phyloP scores from a whole-genome alignment of 129 eudicot genomes.

The Scalesia atractyloides region DNA sequence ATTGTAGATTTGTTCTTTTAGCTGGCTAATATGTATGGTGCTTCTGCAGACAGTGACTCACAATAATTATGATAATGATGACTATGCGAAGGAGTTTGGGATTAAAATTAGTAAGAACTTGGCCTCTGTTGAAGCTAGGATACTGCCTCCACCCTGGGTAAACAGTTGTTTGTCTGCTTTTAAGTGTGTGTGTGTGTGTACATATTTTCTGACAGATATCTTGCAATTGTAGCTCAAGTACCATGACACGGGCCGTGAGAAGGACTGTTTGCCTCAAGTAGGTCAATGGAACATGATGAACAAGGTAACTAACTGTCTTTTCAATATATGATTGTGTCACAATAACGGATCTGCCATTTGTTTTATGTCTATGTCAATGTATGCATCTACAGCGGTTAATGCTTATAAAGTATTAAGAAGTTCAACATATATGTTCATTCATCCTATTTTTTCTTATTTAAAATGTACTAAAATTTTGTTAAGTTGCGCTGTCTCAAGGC shows the following conservation, averaged over 20 bases:
- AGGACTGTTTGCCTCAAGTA: slow-evolving; percentile 92
- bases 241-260: slow-evolving; percentile 92
- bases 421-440: background rate
- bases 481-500: background rate
- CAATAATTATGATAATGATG: slow-evolving; percentile 68
- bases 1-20: background rate
- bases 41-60: slow-evolving; percentile 68
- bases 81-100: slow-evolving; percentile 89
- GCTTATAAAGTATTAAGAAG: background rate
- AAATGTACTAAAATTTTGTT: background rate
- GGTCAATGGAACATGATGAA: slow-evolving; percentile 99
- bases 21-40: slow-evolving; percentile 5
- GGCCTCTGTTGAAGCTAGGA: slow-evolving; percentile 88
- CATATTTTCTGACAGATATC: slow-evolving; percentile 14
- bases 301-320: slow-evolving; percentile 47
- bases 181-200: background rate
- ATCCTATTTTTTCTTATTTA: background rate
- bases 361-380: background rate
- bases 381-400: background rate
- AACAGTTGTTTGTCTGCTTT: background rate
- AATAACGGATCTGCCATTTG: background rate
- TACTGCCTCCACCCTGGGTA: slow-evolving; percentile 98
- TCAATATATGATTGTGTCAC: background rate
- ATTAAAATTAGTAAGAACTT: slow-evolving; percentile 67
- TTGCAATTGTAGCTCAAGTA: slow-evolving; percentile 63